Conservation (phyloP, 2,329 filamentous ascomycete genomes). For the Bipolaris sorokiniana region DNA sequence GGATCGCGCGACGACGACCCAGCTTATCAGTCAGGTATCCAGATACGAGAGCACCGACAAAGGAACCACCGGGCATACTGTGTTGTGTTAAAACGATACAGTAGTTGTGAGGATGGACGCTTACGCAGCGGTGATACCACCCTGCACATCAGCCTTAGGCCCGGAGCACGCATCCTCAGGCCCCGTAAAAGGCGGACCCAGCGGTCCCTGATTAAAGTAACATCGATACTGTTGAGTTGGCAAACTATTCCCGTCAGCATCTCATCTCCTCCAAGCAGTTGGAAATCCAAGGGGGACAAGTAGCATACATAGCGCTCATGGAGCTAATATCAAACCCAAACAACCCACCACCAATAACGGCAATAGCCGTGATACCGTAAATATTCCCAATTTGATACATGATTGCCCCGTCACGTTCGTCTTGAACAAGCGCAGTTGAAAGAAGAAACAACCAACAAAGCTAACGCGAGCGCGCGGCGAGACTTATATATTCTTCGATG, state of each 20-base stretch:
- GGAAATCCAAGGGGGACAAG: slow-evolving; percentile 15
- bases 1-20: slow-evolving; percentile 61
- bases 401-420: slow-evolving; percentile 8
- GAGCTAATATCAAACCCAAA: slow-evolving; percentile 82
- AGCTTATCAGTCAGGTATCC: slow-evolving; percentile 65
- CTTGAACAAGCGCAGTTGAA: slow-evolving; percentile 4
- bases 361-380: slow-evolving; percentile 64
- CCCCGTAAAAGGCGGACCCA: slow-evolving; percentile 43
- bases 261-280: slow-evolving; percentile 3
- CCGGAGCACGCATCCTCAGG: slow-evolving; percentile 57
- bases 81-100: neutral
- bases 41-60: slow-evolving; percentile 66
- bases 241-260: slow-evolving; percentile 54
- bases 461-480: slow-evolving; percentile 6
- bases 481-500: slow-evolving; percentile 21
- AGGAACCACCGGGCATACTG: slow-evolving; percentile 72
- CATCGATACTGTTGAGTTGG: slow-evolving; percentile 72
- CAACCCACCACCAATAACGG: slow-evolving; percentile 69
- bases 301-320: slow-evolving; percentile 64
- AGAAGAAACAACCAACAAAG: neutral
- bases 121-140: slow-evolving; percentile 58
- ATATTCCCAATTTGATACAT: slow-evolving; percentile 60
- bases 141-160: slow-evolving; percentile 62
- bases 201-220: slow-evolving; percentile 68
- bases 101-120: neutral